Conservation (phyloP, 169 alveolate species). For the Plasmodium coatneyi region DNA sequence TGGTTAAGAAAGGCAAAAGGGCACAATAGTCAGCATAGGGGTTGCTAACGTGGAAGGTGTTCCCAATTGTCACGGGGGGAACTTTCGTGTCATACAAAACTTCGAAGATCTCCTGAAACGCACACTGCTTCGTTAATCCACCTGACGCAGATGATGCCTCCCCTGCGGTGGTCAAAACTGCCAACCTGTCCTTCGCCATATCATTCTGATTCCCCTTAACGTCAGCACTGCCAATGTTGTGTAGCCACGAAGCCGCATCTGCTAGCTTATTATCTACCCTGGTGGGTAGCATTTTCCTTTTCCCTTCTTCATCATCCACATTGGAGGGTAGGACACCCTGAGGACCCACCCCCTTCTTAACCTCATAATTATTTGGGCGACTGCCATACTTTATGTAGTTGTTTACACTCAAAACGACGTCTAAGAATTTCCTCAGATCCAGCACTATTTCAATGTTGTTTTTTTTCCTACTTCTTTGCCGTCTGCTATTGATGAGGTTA, state of each 20-base stretch:
- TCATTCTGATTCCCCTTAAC: neutral
- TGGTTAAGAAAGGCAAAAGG: conserved; percentile 81
- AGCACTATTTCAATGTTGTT: conserved; percentile 45
- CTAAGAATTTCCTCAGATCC: conserved; percentile 34
- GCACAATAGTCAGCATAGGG: conserved; percentile 83
- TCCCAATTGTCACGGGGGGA: conserved; percentile 19
- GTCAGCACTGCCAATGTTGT: neutral
- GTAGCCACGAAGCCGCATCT: neutral
- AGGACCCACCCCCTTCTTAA: conserved; percentile 4
- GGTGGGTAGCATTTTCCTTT: neutral
- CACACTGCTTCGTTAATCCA: neutral
- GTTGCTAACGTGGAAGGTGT: conserved; percentile 69
- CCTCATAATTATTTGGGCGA: conserved; percentile 49
- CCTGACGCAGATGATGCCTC: neutral
- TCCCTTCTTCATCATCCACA: conserved; percentile 22
- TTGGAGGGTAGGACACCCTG: neutral
- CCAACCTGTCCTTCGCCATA: neutral
- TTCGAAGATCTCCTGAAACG: conserved; percentile 25
- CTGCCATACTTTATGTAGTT: conserved; percentile 67
- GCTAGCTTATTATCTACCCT: neutral
- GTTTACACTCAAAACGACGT: conserved; percentile 31
- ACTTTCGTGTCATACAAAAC: conserved; percentile 32
- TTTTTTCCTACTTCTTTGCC: conserved; percentile 34
- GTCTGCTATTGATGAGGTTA: conserved; percentile 40
- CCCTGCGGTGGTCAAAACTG: neutral